Base-by-base conservation (phyloP, 257 asterid species). In the Eucommia ulmoides region DNA sequence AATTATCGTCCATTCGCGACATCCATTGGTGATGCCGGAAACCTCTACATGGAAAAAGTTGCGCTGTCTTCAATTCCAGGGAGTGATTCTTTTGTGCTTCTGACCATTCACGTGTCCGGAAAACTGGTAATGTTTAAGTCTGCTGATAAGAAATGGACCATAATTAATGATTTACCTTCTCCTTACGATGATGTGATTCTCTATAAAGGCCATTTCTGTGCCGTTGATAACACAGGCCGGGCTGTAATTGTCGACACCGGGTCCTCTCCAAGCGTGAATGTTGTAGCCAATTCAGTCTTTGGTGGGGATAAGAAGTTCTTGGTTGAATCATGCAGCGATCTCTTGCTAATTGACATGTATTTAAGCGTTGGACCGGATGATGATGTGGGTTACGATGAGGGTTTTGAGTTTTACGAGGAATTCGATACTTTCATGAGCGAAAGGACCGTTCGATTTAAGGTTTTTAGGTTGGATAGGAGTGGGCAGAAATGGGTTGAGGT, bases 221-320 rank as follows among this genome's bases (percentile, higher is more conserved):
- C 94, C 0, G 86, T 76, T 18, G 92, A 85, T 65, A 52, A 50
- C 64, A 67, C 78, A 2, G 98, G 96, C 22, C 65, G 79, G 62
- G 29, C 63, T 0, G 93, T 82, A 33, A 6, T 66, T 23, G 83
- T 82, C 22, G 74, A 41, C 48, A 55, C 55, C 17, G 62, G 57
- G 3, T 18, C 9, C 19, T 19, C 24, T 52, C 70, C 79, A 41
- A 65, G 21, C 29, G 69, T 80, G 59, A 63, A 61, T 19, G 49
- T 25, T 5, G 78, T 72, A 24, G 86, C 88, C 0, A 22, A 55
- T n/a, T 42, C 93, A 0, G 62, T 76, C 17, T 69, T 44, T 21
- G 93, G 93, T 19, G 92, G 94, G 33, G 93, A 85, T 54, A 84
- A 74, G 87, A 89, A 85, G 75, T 83, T 72, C 54, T 71, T 89